Evolutionary conservation across 257 asterid species (phyloP), one percentile per base, ranked within the genome.

Genomic region (Solanum neorickii): DNA sequence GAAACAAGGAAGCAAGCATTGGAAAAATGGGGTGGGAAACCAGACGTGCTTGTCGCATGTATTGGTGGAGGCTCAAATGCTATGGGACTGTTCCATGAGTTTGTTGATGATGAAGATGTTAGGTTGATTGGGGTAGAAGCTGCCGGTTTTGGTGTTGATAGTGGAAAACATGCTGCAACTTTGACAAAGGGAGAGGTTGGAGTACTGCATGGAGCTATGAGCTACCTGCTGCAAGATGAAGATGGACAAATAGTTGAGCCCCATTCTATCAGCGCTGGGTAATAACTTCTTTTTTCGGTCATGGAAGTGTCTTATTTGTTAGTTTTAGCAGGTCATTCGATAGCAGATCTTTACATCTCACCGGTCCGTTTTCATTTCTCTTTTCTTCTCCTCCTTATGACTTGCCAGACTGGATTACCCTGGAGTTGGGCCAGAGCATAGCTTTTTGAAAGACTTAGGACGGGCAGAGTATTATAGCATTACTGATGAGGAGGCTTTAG

Each of bases 261-360:
- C 78, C 99, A 97, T 93, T 97, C 99, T n/a, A 94, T 95, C 8
- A 95, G 99, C 88, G 99, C 98, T 46, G 98, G 99, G 99, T 97
- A 94, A 87, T 66, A 42, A 39, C 25, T 20, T 83, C 8, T 27
- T 80, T 46, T 18, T 29, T 29, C 4, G 6, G 66, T 47, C 66
- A 78, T 46, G 42, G 6, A 78, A 15, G 39, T 78, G 66, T 11
- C 56, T 44, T 42, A n/a, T 77, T 77, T 77, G 62, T 44, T 77
- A 44, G 39, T 44, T 77, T 46, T 56, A 80, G 8, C 46, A 47
- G 42, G 44, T 29, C 69, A 18, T 80, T 47, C 23, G 16, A 15
- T 16, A 78, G n/a, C 25, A 77, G 39, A 27, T 78, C 65, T 46
- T 80, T 47, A 49, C 85, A 80, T 10, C 44, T 80, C 18, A 49